phyloP scores from a whole-genome alignment of 345 rosid genomes.

The Brassica napus region DNA sequence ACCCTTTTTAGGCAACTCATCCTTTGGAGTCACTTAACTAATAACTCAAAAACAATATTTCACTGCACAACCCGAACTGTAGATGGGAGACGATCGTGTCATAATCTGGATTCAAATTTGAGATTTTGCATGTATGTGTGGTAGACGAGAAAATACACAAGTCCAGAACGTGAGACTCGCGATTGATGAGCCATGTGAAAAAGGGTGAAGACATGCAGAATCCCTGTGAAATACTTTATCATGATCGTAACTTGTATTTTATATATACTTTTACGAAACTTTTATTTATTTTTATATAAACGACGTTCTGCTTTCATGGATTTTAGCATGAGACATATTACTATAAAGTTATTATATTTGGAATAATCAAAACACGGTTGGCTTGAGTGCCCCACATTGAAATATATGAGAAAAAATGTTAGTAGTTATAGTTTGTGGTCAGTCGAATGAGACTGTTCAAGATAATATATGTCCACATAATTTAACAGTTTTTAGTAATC shows the following conservation, averaged over 20 bases:
- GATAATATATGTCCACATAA: background rate
- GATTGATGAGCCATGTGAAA: slow-evolving; percentile 60
- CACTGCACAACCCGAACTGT: background rate
- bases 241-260: slow-evolving; percentile 15
- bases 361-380: slow-evolving; percentile 26
- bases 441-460: slow-evolving; percentile 33
- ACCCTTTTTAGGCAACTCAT: slow-evolving; percentile 12
- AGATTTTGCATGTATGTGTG: background rate
- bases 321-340: slow-evolving; percentile 30
- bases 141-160: background rate
- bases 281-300: background rate
- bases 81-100: background rate
- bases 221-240: slow-evolving; percentile 59
- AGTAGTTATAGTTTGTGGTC: slow-evolving; percentile 41
- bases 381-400: slow-evolving; percentile 40
- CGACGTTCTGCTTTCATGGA: slow-evolving; percentile 26
- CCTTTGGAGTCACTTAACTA: background rate
- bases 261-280: background rate
- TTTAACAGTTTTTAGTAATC: background rate
- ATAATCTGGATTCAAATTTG: background rate
- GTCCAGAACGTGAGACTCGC: slow-evolving; percentile 9
- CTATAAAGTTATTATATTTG: background rate
- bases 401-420: slow-evolving; percentile 32
- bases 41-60: background rate
- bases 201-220: slow-evolving; percentile 51